Base-by-base conservation (phyloP, 2,329 filamentous ascomycete genomes). In the Ophiostoma sp. region DNA sequence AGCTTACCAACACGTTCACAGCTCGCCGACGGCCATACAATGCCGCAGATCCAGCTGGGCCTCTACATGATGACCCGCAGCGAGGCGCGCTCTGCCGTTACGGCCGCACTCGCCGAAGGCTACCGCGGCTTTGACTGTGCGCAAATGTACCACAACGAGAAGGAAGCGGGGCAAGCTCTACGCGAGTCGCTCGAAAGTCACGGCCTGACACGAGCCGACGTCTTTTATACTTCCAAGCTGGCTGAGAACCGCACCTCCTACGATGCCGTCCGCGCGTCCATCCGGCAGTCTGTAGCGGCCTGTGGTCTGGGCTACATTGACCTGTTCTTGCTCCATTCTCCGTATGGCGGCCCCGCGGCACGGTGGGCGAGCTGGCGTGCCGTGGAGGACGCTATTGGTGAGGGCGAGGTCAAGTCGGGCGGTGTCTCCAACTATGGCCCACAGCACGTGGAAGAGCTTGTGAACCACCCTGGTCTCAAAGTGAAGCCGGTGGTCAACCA, bases 161-260 rank as follows among this genome's bases (percentile, higher is more conserved):
- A 84, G 48, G 87, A 93, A 77, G 89, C 90, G 17, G 93, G 92
- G 0, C 82, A 85, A 42, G 90, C 91, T 9, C 91, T 96, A 75
- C 80, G 80, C 2, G 82, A 50, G 82, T 83, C 70, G 9, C 25
- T 33, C 2, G 66, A 8, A 0, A 22, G 80, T 0, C 19, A 45
- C 22, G 85, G 83, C 0, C 80, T 94, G 36, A 87, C 84, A 75
- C 87, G 93, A 5, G 87, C 90, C 73, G 90, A 95, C 78, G 84
- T 96, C 71, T 93, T 93, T 81, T 95, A 93, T 80, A 96, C 93
- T 0, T 92, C 91, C 48, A 97, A 96, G 83, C 86, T 96, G 17
- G 89, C 89, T 1, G 89, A 86, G 73, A 93, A 90, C 79, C 83
- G 83, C 77, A 85, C 85, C 1, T 86, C 87, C 4, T 95, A 95